Evolutionary conservation across 2,329 filamentous ascomycete species (phyloP), one percentile per base, ranked within the genome.

Genomic region (Chaetomiaceae sp.): DNA sequence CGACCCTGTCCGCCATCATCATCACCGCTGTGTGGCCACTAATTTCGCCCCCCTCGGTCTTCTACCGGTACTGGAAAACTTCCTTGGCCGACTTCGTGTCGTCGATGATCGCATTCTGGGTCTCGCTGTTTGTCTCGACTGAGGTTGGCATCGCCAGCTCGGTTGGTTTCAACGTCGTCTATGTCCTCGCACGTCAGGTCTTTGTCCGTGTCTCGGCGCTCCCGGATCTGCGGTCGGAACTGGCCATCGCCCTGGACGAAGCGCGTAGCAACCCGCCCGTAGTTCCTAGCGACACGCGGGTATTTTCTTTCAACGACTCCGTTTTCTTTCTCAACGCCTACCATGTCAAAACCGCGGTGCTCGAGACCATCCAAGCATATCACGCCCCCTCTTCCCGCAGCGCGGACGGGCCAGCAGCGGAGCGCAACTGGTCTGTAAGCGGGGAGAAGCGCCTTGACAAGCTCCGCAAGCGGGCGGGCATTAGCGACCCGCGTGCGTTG

Each of bases 1-100:
- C 80, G 0, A 81, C 78, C 0, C 68, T 84, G 1, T 74, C 81
- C 1, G 81, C 79, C 2, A 82, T 84, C 50, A 83, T 84, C 66
- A 82, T 84, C 53, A 79, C 76, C 49, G 80, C 80, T 6, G 78
- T 84, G 0, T 76, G 76, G 63, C 77, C 79, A 32, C 68, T 84
- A 6, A 77, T 84, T 36, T 75, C 76, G 0, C 71, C 77, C 0
- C 73, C 79, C 0, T 72, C 68, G 3, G 69, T 75, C 9, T 83
- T 84, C 58, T 81, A 81, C 61, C 67, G 69, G 12, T 83, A 79
- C 64, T 84, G 79, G 78, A 76, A 75, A 52, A 77, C 78, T 2
- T 83, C 78, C 0, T 69, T 84, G 3, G 74, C 79, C 12, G 81
- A 84, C 61, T 84, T 84, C 54, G 70, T 80, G 42, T 74, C 77